Base-by-base conservation (phyloP, 106 monocot genomes). In the Ottelia alismoides region DNA sequence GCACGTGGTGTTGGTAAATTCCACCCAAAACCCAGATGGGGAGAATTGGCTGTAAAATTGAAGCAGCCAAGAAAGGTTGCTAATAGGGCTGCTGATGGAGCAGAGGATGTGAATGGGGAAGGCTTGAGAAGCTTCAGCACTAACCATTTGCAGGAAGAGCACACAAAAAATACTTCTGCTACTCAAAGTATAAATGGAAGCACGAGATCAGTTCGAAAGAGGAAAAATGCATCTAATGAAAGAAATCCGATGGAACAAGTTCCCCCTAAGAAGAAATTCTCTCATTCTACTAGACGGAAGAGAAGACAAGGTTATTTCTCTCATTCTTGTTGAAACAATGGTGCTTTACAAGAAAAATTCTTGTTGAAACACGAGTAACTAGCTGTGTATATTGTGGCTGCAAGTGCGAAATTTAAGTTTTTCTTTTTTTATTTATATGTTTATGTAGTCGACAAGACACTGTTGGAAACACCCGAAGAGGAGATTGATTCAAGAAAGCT, bases 401-500 rank as follows among this genome's bases (percentile, higher is more conserved):
- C 7, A 1, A 20, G 25, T 44, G 47, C 47, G 30, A 20, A 61
- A 20, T 28, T 20, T 3, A 3, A 25, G 21, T n/a, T 32, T 1
- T 52, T n/a, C n/a, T 60, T 35, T 21, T 28, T 2, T 45, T 61
- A 18, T n/a, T 55, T n/a, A 54, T 22, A 1, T 24, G 45, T n/a
- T 30, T 40, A 88, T n/a, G n/a, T n/a, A n/a, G 88, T 80, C 70
- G 68, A 83, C 46, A 76, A 74, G 64, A 22, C 31, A 51, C 64
- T 83, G 45, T 20, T 83, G 20, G 76, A 83, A 60, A 74, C 52
- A 3, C 76, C 83, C 47, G 79, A 80, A 1, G 64, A 76, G 28
- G 88, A 89, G 52, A 62, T 83, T 61, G 73, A 83, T 17, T 58
- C 61, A 45, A 74, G 52, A 23, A 74, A 73, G 22, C 55, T 89